Base-by-base conservation (phyloP, 306 rosid species). In the Cucurbita argyrosperma region DNA sequence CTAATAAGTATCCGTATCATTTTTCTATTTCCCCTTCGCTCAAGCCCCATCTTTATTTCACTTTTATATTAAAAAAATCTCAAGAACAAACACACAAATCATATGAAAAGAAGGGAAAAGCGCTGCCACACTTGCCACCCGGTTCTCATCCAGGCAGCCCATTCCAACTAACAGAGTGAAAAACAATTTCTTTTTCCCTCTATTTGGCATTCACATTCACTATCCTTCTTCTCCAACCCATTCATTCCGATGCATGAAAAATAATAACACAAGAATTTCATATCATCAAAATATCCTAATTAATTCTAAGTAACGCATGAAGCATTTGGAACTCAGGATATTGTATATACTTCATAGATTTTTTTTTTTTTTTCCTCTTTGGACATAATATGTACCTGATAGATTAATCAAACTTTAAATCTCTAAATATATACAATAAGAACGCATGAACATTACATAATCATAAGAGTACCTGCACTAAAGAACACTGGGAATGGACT, bases 401-500 rank as follows among this genome's bases (percentile, higher is more conserved):
- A 49, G 43, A 69, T 47, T 49, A 50, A 50, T 49, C 59, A 49
- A 26, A 50, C 58, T 10, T 9, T 2, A 46, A 12, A 69, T 37
- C 39, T 7, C 58, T 14, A 14, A 2, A 47, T 26, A 26, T 7
- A 47, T 21, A 49, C 43, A 47, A 69, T 45, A 21, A 69, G 23
- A 49, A 3, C 26, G 58, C 38, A 54, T 10, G 18, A 40, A 16
- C 7, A 50, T 50, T 6, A 58, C 51, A 57, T 8, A 19, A 75
- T 26, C 53, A 54, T 69, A 10, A 10, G 39, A 76, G 67, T 90
- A 95, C 97, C 99, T 89, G 94, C 92, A 89, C 97, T 95, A 80
- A 95, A 95, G 84, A 95, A 95, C 78, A 95, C 99, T 1, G 99
- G 99, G 80, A 95, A 95, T 0, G 97, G 97, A 64, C 97, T 95